Evolutionary conservation across 1,284 basidiomycete genomes (phyloP), one percentile per base, ranked within the genome.

Genomic region (Hemileia vastatrix): DNA sequence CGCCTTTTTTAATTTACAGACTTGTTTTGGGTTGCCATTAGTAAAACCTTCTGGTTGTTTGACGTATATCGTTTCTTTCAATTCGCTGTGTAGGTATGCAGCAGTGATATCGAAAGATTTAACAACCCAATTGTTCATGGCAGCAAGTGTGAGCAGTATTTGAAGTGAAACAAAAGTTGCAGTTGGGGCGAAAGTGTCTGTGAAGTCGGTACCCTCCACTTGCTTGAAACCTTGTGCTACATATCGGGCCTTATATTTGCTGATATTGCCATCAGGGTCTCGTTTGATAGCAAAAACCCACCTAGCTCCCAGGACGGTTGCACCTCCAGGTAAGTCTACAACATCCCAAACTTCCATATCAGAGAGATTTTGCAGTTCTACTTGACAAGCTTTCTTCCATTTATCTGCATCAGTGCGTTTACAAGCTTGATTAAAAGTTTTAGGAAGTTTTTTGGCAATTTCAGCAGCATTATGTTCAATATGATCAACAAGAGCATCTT

Each of bases 221-320:
- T 58, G 57, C 9, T 23, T 58, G 33, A 31, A 50, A 1, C 57
- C 57, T n/a, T 51, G 32, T 0, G 57, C 57, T 23, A 58, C 48
- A 21, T 36, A 51, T 3, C 32, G 3, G 1, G 48, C 57, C 2
- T 19, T 18, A 13, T 19, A 58, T 21, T 36, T 33, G 21, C 40
- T 21, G 5, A 54, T 21, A 15, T 5, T 11, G 27, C 32, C 53
- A 33, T 54, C 53, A 13, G 19, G 6, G 11, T 54, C 40, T n/a
- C n/a, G 6, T 21, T 54, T 54, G 53, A 54, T 54, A 8, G 5
- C 4, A 32, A 54, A 54, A 13, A 36, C 32, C 53, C 53, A 54
- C n/a, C n/a, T n/a, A n/a, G n/a, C n/a, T n/a, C n/a, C n/a, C n/a
- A n/a, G n/a, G n/a, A n/a, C n/a, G n/a, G n/a, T n/a, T n/a, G n/a